phyloP scores from a whole-genome alignment of 2,329 filamentous ascomycete genomes.

The Coniochaeta prunicola region DNA sequence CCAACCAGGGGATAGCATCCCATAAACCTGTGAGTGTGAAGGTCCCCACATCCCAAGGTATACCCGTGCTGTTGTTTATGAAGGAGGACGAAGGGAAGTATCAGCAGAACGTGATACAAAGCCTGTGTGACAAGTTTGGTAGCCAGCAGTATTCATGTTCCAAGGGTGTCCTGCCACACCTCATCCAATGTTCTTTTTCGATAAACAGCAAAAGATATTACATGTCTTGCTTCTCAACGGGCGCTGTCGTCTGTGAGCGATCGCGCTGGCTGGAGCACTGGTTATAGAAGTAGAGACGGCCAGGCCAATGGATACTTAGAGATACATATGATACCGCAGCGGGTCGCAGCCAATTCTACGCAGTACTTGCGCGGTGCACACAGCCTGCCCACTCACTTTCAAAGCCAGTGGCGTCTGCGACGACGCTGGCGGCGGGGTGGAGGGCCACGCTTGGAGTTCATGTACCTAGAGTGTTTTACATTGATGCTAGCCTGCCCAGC shows the following conservation, averaged over 20 bases:
- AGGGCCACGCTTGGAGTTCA: conserved; percentile 18
- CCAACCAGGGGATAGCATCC: neutral
- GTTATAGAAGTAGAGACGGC: neutral
- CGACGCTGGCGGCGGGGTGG: neutral
- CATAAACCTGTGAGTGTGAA: neutral
- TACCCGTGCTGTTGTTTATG: conserved; percentile 18
- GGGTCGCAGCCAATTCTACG: too few relatives aligned
- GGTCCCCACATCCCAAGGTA: conserved; percentile 3
- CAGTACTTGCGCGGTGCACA: neutral
- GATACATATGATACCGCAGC: too few relatives aligned
- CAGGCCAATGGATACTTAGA: neutral
- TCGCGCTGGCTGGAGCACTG: neutral
- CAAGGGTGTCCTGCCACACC: neutral
- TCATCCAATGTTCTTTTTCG: neutral
- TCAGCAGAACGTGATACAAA: conserved; percentile 25
- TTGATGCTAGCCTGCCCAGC: conserved; percentile 19
- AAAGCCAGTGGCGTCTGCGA: neutral
- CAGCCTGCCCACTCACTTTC: neutral
- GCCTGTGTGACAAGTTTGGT: conserved; percentile 31
- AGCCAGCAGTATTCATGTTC: conserved; percentile 13
- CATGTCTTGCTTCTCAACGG: neutral
- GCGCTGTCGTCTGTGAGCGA: neutral
- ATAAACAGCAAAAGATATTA: neutral
- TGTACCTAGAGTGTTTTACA: conserved; percentile 25
- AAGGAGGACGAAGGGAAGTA: conserved; percentile 25